Base-by-base conservation (phyloP, 208 protist species). In the Leishmania tropica region DNA sequence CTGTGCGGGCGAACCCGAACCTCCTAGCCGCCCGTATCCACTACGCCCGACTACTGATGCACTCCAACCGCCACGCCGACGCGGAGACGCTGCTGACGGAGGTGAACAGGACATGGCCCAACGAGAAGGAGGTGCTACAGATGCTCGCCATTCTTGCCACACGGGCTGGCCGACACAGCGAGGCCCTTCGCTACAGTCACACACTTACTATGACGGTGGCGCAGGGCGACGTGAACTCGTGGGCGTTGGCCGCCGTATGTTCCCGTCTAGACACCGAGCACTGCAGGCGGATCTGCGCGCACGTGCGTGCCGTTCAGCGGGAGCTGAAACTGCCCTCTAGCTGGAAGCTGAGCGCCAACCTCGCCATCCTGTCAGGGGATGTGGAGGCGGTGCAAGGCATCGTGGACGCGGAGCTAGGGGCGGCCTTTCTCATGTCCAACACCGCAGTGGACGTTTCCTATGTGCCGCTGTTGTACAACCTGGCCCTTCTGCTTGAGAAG, bases 381-480 rank as follows among this genome's bases (percentile, higher is more conserved):
- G 81, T 80, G 56, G 92, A 85, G 40, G 93, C 92, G 28, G 78
- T 95, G 42, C 93, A 95, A 79, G 87, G 85, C 42, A 89, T 97
- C 79, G 83, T 94, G 15, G 93, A 96, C 80, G 65, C 71, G 21
- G 92, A 96, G 85, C 87, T 97, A 4, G 93, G 92, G 13, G 92
- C 85, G 3, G 87, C 91, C 70, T 93, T 95, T 51, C 79, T 95
- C 17, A 19, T 85, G 62, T 45, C 60, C 24, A 67, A 68, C 75
- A 60, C 67, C 6, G 42, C 62, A 28, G 80, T 94, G 21, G 80
- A 81, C 60, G 85, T 91, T 4, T 67, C 64, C 62, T 86, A 95
- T 78, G 87, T 97, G 47, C 94, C 94, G 45, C 76, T 97, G 35
- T 77, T 97, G 37, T 97, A 90, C 87, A 97, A 97, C 80, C 73